A percentile compares a stretch with the other conserved stretches of the same genome.
Evolutionary conservation across 2,329 filamentous ascomycete genomes (phyloP).

Genomic region (Sclerotinia glacialis): DNA sequence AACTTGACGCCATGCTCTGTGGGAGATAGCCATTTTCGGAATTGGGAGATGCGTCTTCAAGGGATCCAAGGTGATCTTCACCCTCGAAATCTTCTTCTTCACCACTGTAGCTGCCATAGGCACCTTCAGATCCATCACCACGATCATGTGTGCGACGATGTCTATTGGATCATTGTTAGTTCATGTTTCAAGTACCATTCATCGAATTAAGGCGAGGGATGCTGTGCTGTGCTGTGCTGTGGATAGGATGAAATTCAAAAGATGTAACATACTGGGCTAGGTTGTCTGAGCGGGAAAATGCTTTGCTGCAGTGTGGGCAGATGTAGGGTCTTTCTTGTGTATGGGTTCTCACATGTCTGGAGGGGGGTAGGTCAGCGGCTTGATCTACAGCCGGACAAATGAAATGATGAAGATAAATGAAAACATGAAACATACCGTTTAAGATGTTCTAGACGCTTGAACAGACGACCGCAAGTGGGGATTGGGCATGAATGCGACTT

Average conservation of each 20-base stretch:
- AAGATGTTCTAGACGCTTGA: conserved; percentile 98
- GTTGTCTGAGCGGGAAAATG: conserved; percentile 97
- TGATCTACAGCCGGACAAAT: conserved; percentile 37
- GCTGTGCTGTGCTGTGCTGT: conserved; percentile 28
- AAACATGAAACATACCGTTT: conserved; percentile 75
- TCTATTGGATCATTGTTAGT: conserved; percentile 43
- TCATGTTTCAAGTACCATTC: conserved; percentile 20
- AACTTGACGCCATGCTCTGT: conserved; percentile 33
- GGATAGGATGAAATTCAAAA: conserved; percentile 17
- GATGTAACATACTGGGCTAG: conserved; percentile 78
- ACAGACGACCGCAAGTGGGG: conserved; percentile 91
- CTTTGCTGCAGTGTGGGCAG: conserved; percentile 97
- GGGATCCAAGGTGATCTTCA: conserved; percentile 77
- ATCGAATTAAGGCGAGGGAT: conserved; percentile 40
- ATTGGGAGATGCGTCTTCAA: conserved; percentile 74
- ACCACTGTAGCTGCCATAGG: conserved; percentile 56
- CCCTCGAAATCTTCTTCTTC: conserved; percentile 80
- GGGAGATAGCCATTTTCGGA: conserved; percentile 63
- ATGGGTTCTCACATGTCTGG: conserved; percentile 96
- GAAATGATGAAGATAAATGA: conserved; percentile 40
- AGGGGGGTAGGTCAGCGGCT: conserved; percentile 49
- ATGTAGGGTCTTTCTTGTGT: conserved; percentile 98
- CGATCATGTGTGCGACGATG: conserved; percentile 81
- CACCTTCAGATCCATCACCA: conserved; percentile 62
- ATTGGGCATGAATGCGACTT: conserved; percentile 99